These are phyloP conservation scores for Erodium trifolium DNA, from an alignment of 441 rosid species.

Conservation along the genomic window DNA sequence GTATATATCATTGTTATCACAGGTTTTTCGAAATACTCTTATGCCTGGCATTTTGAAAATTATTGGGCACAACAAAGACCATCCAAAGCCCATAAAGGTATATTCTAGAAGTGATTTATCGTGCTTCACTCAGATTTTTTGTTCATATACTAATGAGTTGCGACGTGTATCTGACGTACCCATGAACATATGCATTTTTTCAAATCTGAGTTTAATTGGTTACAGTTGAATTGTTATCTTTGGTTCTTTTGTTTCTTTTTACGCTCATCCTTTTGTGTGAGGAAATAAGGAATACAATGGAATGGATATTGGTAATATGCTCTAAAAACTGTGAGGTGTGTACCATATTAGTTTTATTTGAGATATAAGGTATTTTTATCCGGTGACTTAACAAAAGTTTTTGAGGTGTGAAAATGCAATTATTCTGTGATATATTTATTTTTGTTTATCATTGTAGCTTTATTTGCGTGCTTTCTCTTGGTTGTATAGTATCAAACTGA, in stretches of 20 bases:
- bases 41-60: slow-evolving; percentile 91
- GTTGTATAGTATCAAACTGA: not conserved
- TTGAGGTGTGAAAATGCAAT: not conserved
- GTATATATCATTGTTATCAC: slow-evolving; percentile 9
- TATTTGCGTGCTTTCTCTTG: not conserved
- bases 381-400: too few species aligned
- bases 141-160: not conserved
- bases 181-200: not conserved
- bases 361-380: too few species aligned
- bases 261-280: too few species aligned
- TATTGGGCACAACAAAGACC: slow-evolving; percentile 79
- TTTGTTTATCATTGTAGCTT: not conserved
- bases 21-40: slow-evolving; percentile 73
- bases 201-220: too few species aligned
- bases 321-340: too few species aligned
- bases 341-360: too few species aligned
- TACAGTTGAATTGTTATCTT: too few species aligned
- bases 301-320: too few species aligned
- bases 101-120: not conserved
- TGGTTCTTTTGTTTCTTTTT: too few species aligned
- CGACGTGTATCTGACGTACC: not conserved
- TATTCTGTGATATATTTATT: not conserved
- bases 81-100: slow-evolving; percentile 95
- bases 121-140: not conserved
- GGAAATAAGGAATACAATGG: too few species aligned